phyloP scores from a whole-genome alignment of 2,329 filamentous ascomycete species.

The Gyromitra esculenta region DNA sequence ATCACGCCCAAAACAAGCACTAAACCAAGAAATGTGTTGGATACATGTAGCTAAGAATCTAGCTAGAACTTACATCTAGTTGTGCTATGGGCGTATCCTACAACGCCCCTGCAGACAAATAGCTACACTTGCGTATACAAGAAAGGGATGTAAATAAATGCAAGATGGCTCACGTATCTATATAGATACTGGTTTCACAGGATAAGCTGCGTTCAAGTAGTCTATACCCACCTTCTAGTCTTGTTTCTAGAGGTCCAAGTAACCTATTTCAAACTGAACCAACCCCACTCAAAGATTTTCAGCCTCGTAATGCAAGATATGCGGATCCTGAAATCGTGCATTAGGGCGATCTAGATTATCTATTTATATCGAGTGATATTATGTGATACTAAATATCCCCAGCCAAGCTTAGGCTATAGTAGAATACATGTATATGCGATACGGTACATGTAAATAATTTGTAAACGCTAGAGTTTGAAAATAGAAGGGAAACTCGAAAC shows the following conservation, averaged over 20 bases:
- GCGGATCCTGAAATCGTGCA: constrained; percentile 5
- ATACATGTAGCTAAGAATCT: too few species aligned
- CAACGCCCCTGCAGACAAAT: too few species aligned
- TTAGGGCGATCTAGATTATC: constrained; percentile 5
- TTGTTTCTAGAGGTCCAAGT: background rate
- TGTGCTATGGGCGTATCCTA: too few species aligned
- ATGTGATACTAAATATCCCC: background rate
- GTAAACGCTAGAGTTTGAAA: background rate
- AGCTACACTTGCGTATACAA: too few species aligned
- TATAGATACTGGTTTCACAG: background rate
- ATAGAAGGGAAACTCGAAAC: background rate
- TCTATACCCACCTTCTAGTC: background rate
- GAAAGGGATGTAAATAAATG: too few species aligned
- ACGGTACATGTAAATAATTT: background rate
- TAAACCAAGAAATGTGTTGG: too few species aligned
- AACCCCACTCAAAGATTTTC: background rate
- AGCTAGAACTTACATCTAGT: too few species aligned
- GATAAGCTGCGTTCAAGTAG: background rate
- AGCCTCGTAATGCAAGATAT: background rate
- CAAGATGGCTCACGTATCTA: background rate
- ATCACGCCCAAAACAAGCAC: too few species aligned
- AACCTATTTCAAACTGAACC: constrained; percentile 9
- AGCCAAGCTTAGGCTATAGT: background rate
- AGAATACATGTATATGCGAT: background rate
- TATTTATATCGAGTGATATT: constrained; percentile 11